Conservation (phyloP, 345 rosid genomes). For the Rhizophora mangle region DNA sequence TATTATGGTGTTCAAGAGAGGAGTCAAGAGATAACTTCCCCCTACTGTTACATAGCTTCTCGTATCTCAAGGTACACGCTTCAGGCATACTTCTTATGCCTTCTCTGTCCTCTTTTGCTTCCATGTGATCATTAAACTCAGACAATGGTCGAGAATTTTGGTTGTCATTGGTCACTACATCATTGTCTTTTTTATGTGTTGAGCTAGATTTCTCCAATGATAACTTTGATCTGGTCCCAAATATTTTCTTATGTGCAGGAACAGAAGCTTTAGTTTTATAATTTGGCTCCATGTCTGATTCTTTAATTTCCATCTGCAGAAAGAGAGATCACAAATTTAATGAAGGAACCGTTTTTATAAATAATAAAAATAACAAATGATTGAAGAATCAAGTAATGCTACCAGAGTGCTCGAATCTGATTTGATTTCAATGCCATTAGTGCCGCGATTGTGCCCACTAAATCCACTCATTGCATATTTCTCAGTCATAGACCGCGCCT, state of each 20-base stretch:
- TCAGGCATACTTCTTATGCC: conserved; percentile 24
- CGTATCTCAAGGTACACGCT: conserved; percentile 8
- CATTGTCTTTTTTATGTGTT: conserved; percentile 14
- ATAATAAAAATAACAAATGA: background rate
- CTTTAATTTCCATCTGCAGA: conserved; percentile 40
- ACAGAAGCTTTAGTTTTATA: conserved; percentile 22
- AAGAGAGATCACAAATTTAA: background rate
- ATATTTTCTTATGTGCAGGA: conserved; percentile 24
- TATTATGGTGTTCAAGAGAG: conserved; percentile 27
- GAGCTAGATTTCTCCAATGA: conserved; percentile 37
- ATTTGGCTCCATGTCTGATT: conserved; percentile 19
- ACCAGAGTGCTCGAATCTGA: conserved; percentile 24
- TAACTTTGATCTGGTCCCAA: conserved; percentile 33
- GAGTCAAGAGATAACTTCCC: conserved; percentile 37
- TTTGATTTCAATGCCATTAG: conserved; percentile 25
- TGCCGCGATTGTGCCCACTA: conserved; percentile 27
- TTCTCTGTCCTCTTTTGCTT: conserved; percentile 22
- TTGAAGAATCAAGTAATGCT: background rate
- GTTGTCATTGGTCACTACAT: conserved; percentile 21
- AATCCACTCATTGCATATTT: conserved; percentile 53
- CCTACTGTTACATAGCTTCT: conserved; percentile 22
- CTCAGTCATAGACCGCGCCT: conserved; percentile 66
- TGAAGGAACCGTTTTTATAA: background rate
- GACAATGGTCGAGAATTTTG: background rate
- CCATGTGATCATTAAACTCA: conserved; percentile 9